Conservation (phyloP, 1,284 basidiomycete species). For the Austroboletus sp. region DNA sequence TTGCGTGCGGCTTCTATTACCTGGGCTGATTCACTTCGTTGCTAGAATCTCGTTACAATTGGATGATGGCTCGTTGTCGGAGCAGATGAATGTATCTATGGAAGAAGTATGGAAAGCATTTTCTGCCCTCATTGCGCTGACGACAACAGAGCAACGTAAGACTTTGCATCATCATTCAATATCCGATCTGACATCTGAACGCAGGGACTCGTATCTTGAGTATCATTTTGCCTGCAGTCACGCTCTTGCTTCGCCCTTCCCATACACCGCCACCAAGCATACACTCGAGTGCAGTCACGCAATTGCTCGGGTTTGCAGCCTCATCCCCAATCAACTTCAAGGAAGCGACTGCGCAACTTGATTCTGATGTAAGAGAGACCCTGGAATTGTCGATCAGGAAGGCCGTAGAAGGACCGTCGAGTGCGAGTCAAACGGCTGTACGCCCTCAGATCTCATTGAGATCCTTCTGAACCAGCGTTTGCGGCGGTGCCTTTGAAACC, state of each 20-base stretch:
- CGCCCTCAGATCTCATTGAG: constrained; percentile 78
- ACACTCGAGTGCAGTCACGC: constrained; percentile 61
- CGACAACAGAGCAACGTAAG: constrained; percentile 62
- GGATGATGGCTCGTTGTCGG: constrained; percentile 49
- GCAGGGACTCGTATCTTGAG: constrained; percentile 65
- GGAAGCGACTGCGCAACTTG: constrained; percentile 72
- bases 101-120: constrained; percentile 82
- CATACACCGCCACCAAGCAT: constrained; percentile 42
- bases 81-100: constrained; percentile 54
- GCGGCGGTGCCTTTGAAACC: neutral
- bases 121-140: constrained; percentile 53
- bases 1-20: constrained; percentile 68
- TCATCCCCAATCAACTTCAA: constrained; percentile 76
- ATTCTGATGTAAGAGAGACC: constrained; percentile 50
- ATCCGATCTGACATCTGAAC: constrained; percentile 5
- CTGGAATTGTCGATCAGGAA: constrained; percentile 78
- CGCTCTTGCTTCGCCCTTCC: constrained; percentile 62
- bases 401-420: constrained; percentile 52
- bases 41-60: constrained; percentile 58
- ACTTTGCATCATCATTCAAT: constrained; percentile 11
- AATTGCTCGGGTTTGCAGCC: constrained; percentile 74
- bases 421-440: constrained; percentile 32
- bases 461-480: constrained; percentile 45
- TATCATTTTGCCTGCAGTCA: constrained; percentile 74
- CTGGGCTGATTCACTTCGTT: constrained; percentile 73